A percentile compares a stretch with the other conserved stretches of the same genome.
phyloP scores from a whole-genome alignment of 2,329 filamentous ascomycete species.

The Clarireedia sp. region DNA sequence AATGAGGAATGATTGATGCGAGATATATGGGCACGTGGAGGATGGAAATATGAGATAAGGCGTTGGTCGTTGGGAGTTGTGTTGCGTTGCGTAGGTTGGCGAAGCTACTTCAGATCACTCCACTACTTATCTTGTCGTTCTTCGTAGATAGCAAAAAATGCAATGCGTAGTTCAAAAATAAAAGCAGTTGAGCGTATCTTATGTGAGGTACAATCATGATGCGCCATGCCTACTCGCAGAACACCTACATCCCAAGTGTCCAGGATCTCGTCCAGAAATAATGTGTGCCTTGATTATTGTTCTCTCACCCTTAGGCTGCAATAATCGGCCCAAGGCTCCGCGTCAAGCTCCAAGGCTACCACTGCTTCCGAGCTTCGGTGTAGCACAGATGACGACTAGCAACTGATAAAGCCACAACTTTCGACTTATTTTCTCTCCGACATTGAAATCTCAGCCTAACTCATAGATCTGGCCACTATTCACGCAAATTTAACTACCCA shows the following conservation, averaged over 20 bases:
- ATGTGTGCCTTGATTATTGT: too few species aligned
- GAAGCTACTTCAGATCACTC: background rate
- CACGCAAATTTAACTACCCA: too few species aligned
- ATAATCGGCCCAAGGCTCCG: background rate
- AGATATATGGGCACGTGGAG: background rate
- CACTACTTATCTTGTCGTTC: background rate
- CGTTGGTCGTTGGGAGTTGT: background rate
- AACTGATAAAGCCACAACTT: background rate
- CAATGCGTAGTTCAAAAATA: too few species aligned
- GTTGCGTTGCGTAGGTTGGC: background rate
- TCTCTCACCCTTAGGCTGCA: background rate
- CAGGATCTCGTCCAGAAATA: too few species aligned
- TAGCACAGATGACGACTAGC: constrained; percentile 1
- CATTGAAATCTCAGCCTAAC: background rate
- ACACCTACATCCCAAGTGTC: too few species aligned
- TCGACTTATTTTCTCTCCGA: background rate
- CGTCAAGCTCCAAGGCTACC: constrained; percentile 5
- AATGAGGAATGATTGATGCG: background rate
- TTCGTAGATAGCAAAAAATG: too few species aligned
- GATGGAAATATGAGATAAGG: background rate
- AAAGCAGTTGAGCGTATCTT: too few species aligned
- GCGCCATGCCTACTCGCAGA: too few species aligned
- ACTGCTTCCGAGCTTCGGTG: background rate
- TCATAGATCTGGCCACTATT: background rate
- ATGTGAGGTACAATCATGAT: too few species aligned